phyloP scores from a whole-genome alignment of 495 filamentous ascomycete species.

The Penicillium silybi region DNA sequence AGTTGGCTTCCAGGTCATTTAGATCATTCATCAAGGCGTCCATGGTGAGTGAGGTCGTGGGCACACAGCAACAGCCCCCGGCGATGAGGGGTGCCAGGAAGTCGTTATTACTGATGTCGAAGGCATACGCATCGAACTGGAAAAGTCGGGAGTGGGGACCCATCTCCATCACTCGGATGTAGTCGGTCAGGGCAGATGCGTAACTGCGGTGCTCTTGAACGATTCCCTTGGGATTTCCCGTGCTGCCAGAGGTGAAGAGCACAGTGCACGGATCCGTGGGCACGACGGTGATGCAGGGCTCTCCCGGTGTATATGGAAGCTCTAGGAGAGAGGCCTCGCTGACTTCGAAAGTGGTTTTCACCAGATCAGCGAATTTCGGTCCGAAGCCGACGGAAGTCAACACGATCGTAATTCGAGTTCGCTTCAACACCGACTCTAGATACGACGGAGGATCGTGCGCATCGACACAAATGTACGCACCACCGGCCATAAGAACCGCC shows the following conservation, averaged over 20 bases:
- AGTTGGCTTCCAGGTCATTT: slow-evolving; percentile 33
- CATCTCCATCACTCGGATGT: slow-evolving; percentile 14
- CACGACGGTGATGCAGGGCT: slow-evolving; percentile 1
- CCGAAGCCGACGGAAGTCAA: slow-evolving; percentile 1
- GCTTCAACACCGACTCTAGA: slow-evolving; percentile 1
- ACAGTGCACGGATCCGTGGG: slow-evolving; percentile 24
- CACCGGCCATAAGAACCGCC: slow-evolving; percentile 52
- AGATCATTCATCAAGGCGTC: slow-evolving; percentile 30
- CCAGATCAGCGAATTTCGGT: not conserved
- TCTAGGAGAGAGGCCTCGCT: not conserved
- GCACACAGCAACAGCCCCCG: slow-evolving; percentile 49
- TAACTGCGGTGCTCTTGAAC: slow-evolving; percentile 44
- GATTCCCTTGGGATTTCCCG: slow-evolving; percentile 46
- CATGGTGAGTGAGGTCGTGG: slow-evolving; percentile 28
- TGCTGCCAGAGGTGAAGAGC: slow-evolving; percentile 44
- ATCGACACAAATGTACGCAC: slow-evolving; percentile 16
- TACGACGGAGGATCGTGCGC: slow-evolving; percentile 6
- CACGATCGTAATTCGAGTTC: slow-evolving; percentile 1
- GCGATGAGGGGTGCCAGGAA: slow-evolving; percentile 36
- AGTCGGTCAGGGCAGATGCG: slow-evolving; percentile 21
- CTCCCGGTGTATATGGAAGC: too few species aligned
- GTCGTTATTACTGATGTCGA: slow-evolving; percentile 44
- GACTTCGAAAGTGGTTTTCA: not conserved
- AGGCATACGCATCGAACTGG: slow-evolving; percentile 45
- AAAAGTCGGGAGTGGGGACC: slow-evolving; percentile 28